Conservation (phyloP, 106 monocot genomes). For the Iris macrosiphon region DNA sequence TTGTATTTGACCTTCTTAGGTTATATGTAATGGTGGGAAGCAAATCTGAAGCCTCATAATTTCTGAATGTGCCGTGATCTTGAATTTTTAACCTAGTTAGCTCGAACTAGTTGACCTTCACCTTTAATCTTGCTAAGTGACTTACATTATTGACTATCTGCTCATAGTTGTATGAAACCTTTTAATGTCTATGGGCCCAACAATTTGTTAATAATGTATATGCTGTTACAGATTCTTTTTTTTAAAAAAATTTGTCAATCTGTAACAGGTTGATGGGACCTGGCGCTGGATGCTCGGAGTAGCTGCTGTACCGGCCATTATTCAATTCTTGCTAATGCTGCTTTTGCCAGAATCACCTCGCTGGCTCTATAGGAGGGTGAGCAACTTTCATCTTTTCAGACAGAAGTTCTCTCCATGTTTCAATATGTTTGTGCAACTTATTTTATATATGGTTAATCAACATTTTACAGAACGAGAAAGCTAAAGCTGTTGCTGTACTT, state of each 20-base stretch:
- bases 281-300: constrained; percentile 91
- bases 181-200: no score
- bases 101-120: no score
- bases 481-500: constrained; percentile 50
- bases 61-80: no score
- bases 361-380: constrained; percentile 65
- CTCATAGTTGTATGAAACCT: no score
- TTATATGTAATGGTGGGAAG: no score
- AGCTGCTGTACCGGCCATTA: constrained; percentile 61
- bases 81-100: no score
- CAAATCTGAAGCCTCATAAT: no score
- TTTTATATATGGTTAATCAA: background rate
- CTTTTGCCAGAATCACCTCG: constrained; percentile 73
- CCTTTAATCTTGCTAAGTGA: no score
- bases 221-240: no score
- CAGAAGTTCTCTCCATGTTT: background rate
- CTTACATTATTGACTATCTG: no score
- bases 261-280: constrained; percentile 53
- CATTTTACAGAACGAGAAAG: constrained; percentile 47
- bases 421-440: background rate
- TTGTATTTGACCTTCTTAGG: no score
- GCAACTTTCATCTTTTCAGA: background rate
- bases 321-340: constrained; percentile 71
- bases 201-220: no score
- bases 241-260: background rate